A percentile compares a stretch with the other conserved stretches of the same genome.
phyloP scores from a whole-genome alignment of 2,329 filamentous ascomycete species.

The Zymoseptoria pseudotritici region DNA sequence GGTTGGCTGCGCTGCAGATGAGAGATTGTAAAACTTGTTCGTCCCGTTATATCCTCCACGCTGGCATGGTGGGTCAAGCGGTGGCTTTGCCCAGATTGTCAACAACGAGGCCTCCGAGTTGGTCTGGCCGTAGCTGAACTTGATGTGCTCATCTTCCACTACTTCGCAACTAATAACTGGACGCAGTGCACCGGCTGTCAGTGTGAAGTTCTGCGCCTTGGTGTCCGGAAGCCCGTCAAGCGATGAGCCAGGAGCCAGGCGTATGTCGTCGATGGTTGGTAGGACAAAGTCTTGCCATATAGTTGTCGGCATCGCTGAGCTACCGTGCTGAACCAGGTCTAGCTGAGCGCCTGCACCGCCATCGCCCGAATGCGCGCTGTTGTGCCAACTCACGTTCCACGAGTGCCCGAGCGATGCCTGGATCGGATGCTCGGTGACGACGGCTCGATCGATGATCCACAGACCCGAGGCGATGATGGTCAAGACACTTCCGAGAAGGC shows the following conservation, averaged over 20 bases:
- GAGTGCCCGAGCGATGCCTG: constrained; percentile 1
- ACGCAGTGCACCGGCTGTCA: neutral
- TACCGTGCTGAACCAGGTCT: constrained; percentile 2
- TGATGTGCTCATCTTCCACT: neutral
- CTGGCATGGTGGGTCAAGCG: neutral
- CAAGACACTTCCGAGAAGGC: constrained; percentile 4
- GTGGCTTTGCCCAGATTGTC: neutral
- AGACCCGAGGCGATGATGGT: constrained; percentile 4
- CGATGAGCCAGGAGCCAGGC: neutral
- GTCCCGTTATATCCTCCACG: neutral
- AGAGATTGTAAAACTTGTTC: neutral
- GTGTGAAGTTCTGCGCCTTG: neutral
- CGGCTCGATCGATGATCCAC: constrained; percentile 3
- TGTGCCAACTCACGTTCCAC: constrained; percentile 2
- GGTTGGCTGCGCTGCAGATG: neutral
- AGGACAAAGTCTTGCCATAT: constrained; percentile 1
- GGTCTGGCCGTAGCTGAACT: neutral
- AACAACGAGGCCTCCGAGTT: neutral
- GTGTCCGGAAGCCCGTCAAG: neutral
- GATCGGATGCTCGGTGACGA: neutral
- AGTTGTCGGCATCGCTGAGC: neutral
- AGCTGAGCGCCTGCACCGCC: neutral
- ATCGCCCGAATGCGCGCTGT: constrained; percentile 2
- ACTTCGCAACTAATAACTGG: neutral
- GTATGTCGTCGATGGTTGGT: neutral